Base-by-base conservation (phyloP, 78 protist genomes). In the Salpingoeca rosetta region DNA sequence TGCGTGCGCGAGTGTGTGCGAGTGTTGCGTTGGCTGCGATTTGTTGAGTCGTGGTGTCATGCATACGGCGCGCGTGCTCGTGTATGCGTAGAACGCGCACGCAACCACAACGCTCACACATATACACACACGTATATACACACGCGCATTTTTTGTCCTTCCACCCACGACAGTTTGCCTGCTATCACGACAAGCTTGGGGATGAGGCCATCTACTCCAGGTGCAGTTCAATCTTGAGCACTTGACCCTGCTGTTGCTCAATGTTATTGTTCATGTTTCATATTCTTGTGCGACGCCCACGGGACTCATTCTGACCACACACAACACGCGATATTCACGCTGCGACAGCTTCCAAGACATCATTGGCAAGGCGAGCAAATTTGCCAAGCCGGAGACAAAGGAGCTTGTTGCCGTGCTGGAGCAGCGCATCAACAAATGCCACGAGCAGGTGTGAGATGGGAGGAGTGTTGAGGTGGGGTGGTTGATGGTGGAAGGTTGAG, bases 111-210 rank as follows among this genome's bases (percentile, higher is more conserved):
- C 51, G 24, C 39, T 25, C 41, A 39, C 81, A 40, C 41, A 77
- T 17, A 39, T 22, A 77, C 51, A 77, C 41, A 40, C 51, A 40
- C 41, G 24, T 17, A 77, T 17, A 77, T 17, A 40, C 81, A 77
- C 41, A 40, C 81, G 22, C 41, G 22, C 51, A n/a, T n/a, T n/a
- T n/a, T n/a, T n/a, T n/a, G n/a, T n/a, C n/a, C n/a, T n/a, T n/a
- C n/a, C n/a, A n/a, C n/a, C n/a, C n/a, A n/a, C n/a, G n/a, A n/a
- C n/a, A n/a, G 27, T 51, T 73, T 0, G 27, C 42, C 41, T 45
- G 77, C 77, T 77, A 37, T 37, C 28, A 38, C 11, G 88, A 85
- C 81, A 76, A 78, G 88, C 79, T 85, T 76, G 40, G 22, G 37
- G 82, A 77, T 0, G 88, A 25, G 3, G 25, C 12, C 17, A 57